These are phyloP conservation scores for Pleurotus sapidus DNA, from an alignment of 768 basidiomycete species.

Conservation along the genomic window DNA sequence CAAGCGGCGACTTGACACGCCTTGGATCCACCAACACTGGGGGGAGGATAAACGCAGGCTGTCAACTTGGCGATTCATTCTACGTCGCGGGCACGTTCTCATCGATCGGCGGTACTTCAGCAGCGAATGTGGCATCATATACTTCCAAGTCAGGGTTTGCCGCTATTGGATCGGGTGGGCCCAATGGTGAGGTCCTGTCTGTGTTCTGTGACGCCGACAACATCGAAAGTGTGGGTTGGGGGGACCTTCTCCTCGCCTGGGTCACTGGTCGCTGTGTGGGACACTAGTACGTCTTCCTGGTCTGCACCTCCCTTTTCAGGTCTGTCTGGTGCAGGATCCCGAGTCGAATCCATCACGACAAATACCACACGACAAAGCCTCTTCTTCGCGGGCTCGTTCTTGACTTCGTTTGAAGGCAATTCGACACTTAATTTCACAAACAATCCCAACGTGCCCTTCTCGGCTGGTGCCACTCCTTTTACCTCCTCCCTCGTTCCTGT, in stretches of 20 bases:
- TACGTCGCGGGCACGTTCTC: constrained; percentile 87
- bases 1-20: constrained; percentile 62
- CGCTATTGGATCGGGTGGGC: constrained; percentile 61
- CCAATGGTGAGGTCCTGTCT: constrained; percentile 71
- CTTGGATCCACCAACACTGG: constrained; percentile 80
- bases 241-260: constrained; percentile 72
- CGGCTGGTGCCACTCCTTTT: constrained; percentile 78
- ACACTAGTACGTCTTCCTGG: constrained; percentile 65
- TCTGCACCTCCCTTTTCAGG: constrained; percentile 78
- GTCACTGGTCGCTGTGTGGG: constrained; percentile 70
- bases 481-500: constrained; percentile 88
- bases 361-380: constrained; percentile 71
- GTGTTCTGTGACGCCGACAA: constrained; percentile 73
- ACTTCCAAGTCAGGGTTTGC: constrained; percentile 58
- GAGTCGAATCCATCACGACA: constrained; percentile 73
- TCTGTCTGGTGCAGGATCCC: constrained; percentile 63
- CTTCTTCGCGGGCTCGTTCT: constrained; percentile 88
- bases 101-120: constrained; percentile 56
- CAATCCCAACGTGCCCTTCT: constrained; percentile 85
- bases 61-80: constrained; percentile 62
- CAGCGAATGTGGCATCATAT: constrained; percentile 78
- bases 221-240: constrained; percentile 73
- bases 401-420: constrained; percentile 65
- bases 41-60: constrained; percentile 74
- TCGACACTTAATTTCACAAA: constrained; percentile 57